Percentiles rank a stretch among this genome's conserved stretches.
Conservation (phyloP, 331 rosid species). For the Erythrophleum ivorense region DNA sequence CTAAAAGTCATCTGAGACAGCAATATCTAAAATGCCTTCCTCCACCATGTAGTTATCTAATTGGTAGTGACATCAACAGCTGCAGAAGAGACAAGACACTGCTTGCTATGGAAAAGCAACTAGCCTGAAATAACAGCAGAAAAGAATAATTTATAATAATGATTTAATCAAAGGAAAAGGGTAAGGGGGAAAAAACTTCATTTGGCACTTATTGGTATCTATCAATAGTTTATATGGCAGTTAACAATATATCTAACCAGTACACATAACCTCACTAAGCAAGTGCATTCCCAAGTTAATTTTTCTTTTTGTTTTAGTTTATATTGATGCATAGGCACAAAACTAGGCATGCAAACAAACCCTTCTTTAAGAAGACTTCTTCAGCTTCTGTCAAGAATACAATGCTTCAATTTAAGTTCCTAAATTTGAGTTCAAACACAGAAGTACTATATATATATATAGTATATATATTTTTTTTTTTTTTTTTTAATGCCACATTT, state of each 20-base stretch:
- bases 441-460: background rate
- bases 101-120: slow-evolving; percentile 46
- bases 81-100: slow-evolving; percentile 36
- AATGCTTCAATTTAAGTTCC: slow-evolving; percentile 26
- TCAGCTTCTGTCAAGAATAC: background rate
- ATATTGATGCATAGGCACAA: background rate
- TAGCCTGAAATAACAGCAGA: slow-evolving; percentile 29
- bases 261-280: slow-evolving; percentile 18
- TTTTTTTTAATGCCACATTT: too few relatives aligned
- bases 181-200: background rate
- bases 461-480: too few relatives aligned
- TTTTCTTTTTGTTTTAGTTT: slow-evolving; percentile 8
- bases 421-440: slow-evolving; percentile 22
- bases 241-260: background rate
- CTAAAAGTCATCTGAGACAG: slow-evolving; percentile 68
- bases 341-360: slow-evolving; percentile 2
- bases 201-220: slow-evolving; percentile 10
- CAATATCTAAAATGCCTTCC: slow-evolving; percentile 47
- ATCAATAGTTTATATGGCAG: background rate
- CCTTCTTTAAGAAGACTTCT: background rate
- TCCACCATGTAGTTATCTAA: slow-evolving; percentile 56
- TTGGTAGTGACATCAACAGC: slow-evolving; percentile 53
- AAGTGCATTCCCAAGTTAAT: slow-evolving; percentile 12
- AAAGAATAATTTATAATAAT: slow-evolving; percentile 12
- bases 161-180: slow-evolving; percentile 20